Evolutionary conservation across 2,329 filamentous ascomycete species (phyloP).

Genomic region (Neocucurbitaria cava): DNA sequence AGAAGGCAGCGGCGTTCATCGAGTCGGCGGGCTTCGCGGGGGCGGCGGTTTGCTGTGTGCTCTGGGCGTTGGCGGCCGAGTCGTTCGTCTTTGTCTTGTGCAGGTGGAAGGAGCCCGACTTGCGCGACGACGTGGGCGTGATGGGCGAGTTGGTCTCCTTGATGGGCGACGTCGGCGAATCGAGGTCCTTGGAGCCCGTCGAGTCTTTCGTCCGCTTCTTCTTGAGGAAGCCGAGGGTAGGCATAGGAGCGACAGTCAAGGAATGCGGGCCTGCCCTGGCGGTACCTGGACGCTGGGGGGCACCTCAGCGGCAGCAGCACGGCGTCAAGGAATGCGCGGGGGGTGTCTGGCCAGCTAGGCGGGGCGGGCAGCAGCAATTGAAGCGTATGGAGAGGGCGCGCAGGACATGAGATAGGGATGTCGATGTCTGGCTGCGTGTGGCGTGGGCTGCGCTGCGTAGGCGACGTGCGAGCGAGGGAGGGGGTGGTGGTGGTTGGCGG

Average conservation of each 20-base stretch:
- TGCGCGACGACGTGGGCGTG: constrained; percentile 43
- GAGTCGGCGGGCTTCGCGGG: constrained; percentile 47
- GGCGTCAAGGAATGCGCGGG: constrained; percentile 20
- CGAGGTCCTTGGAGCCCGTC: constrained; percentile 64
- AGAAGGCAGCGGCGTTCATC: constrained; percentile 49
- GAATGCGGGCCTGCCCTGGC: constrained; percentile 29
- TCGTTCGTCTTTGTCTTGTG: constrained; percentile 41
- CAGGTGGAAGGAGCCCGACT: constrained; percentile 38
- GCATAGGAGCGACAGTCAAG: constrained; percentile 67
- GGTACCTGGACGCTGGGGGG: constrained; percentile 8
- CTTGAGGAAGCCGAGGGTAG: constrained; percentile 94
- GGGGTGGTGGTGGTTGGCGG: constrained; percentile 9
- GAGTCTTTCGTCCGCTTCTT: constrained; percentile 98
- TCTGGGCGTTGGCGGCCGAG: constrained; percentile 20
- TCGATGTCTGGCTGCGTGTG: constrained; percentile 4
- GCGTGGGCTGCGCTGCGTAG: constrained; percentile 3
- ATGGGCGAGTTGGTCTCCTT: constrained; percentile 59
- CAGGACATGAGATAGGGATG: constrained; percentile 17
- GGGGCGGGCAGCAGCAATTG: constrained; percentile 6
- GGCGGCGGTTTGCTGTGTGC: constrained; percentile 22
- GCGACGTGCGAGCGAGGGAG: not conserved
- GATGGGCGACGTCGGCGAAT: constrained; percentile 71
- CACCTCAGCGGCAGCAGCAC: not conserved
- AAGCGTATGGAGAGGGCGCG: constrained; percentile 15
- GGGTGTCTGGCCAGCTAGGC: constrained; percentile 2